Percentiles rank a stretch among this genome's conserved stretches.
phyloP scores from a whole-genome alignment of 2,329 filamentous ascomycete genomes.

The Aspergillus sp. region DNA sequence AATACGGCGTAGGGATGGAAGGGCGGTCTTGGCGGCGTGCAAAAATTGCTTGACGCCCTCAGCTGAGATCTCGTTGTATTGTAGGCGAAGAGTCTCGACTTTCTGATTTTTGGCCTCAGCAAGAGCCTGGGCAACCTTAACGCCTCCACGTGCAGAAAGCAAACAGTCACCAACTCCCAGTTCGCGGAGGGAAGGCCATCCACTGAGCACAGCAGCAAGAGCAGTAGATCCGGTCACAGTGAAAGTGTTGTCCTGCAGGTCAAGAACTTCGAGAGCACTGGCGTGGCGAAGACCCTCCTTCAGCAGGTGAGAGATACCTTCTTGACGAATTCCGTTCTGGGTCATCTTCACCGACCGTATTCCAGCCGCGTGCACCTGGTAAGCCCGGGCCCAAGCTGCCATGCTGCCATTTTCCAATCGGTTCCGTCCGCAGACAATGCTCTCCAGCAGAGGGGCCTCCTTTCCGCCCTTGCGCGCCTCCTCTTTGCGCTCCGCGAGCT shows the following conservation, averaged over 20 bases:
- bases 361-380: constrained; percentile 72
- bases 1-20: constrained; percentile 78
- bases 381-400: constrained; percentile 89
- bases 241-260: constrained; percentile 98
- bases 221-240: constrained; percentile 77
- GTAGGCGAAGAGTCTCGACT: constrained; percentile 77
- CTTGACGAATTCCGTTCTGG: constrained; percentile 93
- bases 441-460: constrained; percentile 81
- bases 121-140: constrained; percentile 72
- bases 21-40: constrained; percentile 62
- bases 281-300: constrained; percentile 74
- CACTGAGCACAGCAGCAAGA: constrained; percentile 70
- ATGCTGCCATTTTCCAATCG: constrained; percentile 94
- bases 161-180: constrained; percentile 88
- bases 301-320: constrained; percentile 82
- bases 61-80: constrained; percentile 91
- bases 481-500: constrained; percentile 81
- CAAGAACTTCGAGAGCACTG: constrained; percentile 69
- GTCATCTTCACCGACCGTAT: constrained; percentile 93
- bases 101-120: constrained; percentile 73
- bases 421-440: constrained; percentile 96
- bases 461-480: constrained; percentile 62
- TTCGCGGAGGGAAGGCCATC: constrained; percentile 76
- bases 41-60: constrained; percentile 71
- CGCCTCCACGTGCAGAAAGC: constrained; percentile 72